phyloP scores from a whole-genome alignment of 257 asterid species.

The Solanum tacnaense region DNA sequence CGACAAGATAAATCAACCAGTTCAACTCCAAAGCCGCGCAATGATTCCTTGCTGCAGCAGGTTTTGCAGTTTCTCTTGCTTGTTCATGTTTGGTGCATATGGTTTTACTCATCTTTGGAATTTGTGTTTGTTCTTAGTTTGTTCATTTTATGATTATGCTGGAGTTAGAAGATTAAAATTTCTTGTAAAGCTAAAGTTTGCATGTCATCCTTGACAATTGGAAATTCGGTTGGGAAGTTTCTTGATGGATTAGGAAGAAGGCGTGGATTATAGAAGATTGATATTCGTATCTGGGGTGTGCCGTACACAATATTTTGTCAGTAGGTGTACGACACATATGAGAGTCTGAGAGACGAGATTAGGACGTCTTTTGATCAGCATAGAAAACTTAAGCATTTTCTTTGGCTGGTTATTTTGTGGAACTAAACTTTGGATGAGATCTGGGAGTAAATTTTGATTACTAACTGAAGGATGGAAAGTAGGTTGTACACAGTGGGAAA shows the following conservation, averaged over 20 bases:
- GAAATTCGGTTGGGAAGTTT: neutral
- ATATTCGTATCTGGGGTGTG: neutral
- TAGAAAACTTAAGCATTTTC: neutral
- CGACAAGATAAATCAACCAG: slow-evolving; percentile 42
- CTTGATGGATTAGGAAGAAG: neutral
- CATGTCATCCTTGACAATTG: neutral
- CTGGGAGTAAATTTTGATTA: neutral
- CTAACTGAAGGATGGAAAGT: neutral
- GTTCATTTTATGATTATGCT: neutral
- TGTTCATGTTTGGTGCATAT: neutral
- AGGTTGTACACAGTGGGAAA: neutral
- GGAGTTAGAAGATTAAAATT: neutral
- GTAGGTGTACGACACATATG: neutral
- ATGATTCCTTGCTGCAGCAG: slow-evolving; percentile 75
- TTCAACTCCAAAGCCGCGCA: slow-evolving; percentile 45
- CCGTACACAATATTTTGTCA: neutral
- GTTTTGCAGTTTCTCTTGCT: slow-evolving; percentile 20
- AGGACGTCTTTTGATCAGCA: neutral
- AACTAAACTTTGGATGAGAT: neutral
- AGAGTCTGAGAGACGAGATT: neutral
- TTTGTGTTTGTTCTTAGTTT: neutral
- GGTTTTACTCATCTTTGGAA: slow-evolving; percentile 1
- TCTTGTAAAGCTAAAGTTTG: neutral
- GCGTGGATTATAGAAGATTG: neutral
- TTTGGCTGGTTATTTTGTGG: neutral